Percentiles rank a stretch among this genome's conserved stretches.
Conservation (phyloP, 192 early-diverging fungal species). For the Hyaloraphidium curvatum region DNA sequence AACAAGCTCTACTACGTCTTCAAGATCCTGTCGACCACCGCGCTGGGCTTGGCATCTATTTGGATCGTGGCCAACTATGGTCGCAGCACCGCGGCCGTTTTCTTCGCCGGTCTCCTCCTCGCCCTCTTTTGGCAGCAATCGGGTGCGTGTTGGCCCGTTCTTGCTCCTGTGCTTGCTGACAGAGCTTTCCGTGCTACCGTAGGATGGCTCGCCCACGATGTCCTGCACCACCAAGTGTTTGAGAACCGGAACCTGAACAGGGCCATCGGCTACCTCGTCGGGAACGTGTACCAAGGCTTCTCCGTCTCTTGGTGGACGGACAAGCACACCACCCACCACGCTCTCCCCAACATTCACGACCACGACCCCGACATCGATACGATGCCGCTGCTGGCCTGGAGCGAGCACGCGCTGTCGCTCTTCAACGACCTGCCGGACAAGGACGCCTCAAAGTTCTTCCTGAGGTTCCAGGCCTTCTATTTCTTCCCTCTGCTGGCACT, state of each 20-base stretch:
- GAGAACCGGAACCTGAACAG: constrained; percentile 39
- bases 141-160: constrained; percentile 10
- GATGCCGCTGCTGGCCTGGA: constrained; percentile 60
- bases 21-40: constrained; percentile 35
- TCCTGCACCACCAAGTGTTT: constrained; percentile 65
- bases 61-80: constrained; percentile 28
- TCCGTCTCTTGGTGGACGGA: constrained; percentile 44
- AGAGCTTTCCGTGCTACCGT: background rate
- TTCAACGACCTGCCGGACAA: constrained; percentile 25
- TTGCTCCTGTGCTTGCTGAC: background rate
- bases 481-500: constrained; percentile 55
- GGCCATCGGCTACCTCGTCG: constrained; percentile 42
- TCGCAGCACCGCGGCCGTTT: constrained; percentile 28
- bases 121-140: constrained; percentile 68
- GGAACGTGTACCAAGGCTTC: constrained; percentile 56
- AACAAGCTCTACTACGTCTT: constrained; percentile 45
- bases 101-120: constrained; percentile 30
- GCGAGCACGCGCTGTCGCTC: constrained; percentile 29
- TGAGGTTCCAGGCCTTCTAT: constrained; percentile 26
- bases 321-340: constrained; percentile 65
- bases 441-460: constrained; percentile 38
- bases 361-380: constrained; percentile 75
- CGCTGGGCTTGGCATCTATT: constrained; percentile 24
- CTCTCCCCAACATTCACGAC: constrained; percentile 52
- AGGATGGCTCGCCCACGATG: constrained; percentile 65